Evolutionary conservation across 2,329 filamentous ascomycete genomes (phyloP), one percentile per base, ranked within the genome.

Genomic region (Pseudocercospora pini-densiflorae): DNA sequence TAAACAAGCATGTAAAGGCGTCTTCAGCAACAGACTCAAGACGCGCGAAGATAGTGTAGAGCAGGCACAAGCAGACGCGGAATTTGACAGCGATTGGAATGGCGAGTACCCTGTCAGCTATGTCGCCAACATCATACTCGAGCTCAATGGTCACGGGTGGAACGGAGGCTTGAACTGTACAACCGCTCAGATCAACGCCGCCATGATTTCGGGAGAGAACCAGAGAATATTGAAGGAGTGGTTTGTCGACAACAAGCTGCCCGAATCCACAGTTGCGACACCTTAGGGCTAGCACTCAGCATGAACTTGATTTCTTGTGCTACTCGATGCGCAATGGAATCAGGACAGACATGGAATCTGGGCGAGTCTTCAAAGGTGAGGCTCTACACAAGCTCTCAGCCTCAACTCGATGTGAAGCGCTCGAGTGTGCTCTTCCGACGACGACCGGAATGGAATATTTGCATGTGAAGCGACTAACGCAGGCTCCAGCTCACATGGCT

Each of bases 21-120:
- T 58, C 3, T 58, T 40, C 36, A 43, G 31, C n/a, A 19, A 16
- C 16, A 23, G 55, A 27, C 55, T 58, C n/a, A 36, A 43, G 55
- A 36, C 55, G 3, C 55, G 55, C 1, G n/a, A 58, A 43, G 55
- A 36, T 19, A 36, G 55, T 43, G 33, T 29, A 58, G 31, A 36
- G 55, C 16, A 21, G 8, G 55, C 55, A 14, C 29, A 58, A 3
- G 19, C 29, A 36, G 55, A 40, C n/a, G 55, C 55, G n/a, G 29
- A n/a, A 23, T 58, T 58, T n/a, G 55, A 43, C 31, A 16, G 31
- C 55, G 55, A 58, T 24, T 58, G 55, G 55, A 19, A 40, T 10
- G n/a, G 23, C 31, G 31, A 19, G 1, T 58, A 40, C 8, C 55
- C 55, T 7, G n/a, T 1, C 8, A 58, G 55, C 9, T 58, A 43